A percentile compares a stretch with the other conserved stretches of the same genome.
Conservation (phyloP, 78 protist genomes). For the Parvularia atlantis region DNA sequence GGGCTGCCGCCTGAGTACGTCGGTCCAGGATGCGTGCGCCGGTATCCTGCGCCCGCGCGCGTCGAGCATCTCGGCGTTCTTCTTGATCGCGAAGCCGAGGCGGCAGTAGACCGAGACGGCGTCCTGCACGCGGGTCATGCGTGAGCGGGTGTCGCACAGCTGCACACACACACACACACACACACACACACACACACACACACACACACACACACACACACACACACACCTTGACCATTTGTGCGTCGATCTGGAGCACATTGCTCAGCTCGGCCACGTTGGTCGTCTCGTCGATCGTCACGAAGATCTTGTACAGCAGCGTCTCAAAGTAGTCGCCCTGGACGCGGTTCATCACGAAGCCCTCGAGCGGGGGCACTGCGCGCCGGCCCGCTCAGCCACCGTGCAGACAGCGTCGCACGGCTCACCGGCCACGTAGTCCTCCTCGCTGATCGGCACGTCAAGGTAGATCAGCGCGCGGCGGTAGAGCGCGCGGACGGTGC, state of each 20-base stretch:
- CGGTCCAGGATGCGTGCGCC: too few species aligned
- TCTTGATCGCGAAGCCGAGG: slow-evolving; percentile 81
- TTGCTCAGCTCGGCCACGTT: slow-evolving; percentile 61
- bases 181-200: too few species aligned
- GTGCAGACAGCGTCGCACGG: too few species aligned
- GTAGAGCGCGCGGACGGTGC: slow-evolving; percentile 8
- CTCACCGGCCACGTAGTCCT: slow-evolving; percentile 15
- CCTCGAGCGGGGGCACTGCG: slow-evolving; percentile 73
- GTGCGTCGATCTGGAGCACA: slow-evolving; percentile 34
- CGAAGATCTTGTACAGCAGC: slow-evolving; percentile 79
- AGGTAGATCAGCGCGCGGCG: slow-evolving; percentile 11
- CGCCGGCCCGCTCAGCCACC: too few species aligned
- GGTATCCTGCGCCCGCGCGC: too few species aligned
- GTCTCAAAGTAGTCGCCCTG: slow-evolving; percentile 64
- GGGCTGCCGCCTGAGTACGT: too few species aligned
- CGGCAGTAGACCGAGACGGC: slow-evolving; percentile 70
- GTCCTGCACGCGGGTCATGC: neutral
- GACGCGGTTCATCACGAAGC: slow-evolving; percentile 89
- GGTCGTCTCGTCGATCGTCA: slow-evolving; percentile 79
- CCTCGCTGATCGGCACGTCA: slow-evolving; percentile 25
- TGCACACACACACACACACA: neutral
- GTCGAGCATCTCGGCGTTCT: slow-evolving; percentile 25
- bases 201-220: neutral
- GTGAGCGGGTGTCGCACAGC: neutral
- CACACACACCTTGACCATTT: slow-evolving; percentile 28